A percentile compares a stretch with the other conserved stretches of the same genome.
phyloP scores from a whole-genome alignment of 768 basidiomycete genomes.

The Phanerochaete sordida region DNA sequence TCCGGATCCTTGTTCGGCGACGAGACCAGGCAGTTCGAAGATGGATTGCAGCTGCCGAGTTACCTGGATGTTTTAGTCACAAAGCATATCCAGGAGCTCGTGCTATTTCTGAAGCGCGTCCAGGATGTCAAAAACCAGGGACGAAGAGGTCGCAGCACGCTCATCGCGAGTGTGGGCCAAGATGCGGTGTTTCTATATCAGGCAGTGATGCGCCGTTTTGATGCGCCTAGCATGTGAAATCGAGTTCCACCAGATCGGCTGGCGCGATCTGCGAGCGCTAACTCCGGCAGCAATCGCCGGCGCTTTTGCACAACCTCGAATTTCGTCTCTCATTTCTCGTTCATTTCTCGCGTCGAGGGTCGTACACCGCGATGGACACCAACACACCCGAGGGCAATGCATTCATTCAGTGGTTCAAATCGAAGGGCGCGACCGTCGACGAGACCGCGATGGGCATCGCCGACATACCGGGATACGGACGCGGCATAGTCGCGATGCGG shows the following conservation, averaged over 20 bases:
- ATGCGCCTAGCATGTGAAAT: background rate
- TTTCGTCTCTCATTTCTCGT: background rate
- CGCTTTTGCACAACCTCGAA: background rate
- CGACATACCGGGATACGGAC: conserved; percentile 50
- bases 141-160: background rate
- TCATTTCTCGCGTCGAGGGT: background rate
- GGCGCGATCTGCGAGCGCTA: background rate
- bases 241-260: too few species aligned
- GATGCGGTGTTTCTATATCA: background rate
- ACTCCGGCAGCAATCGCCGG: too few species aligned
- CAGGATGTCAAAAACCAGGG: conserved; percentile 1
- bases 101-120: conserved; percentile 28
- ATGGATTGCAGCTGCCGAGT: conserved; percentile 47
- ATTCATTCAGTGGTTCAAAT: conserved; percentile 60
- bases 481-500: conserved; percentile 69
- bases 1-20: conserved; percentile 52
- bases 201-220: background rate
- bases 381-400: conserved; percentile 10
- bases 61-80: conserved; percentile 43
- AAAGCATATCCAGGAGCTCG: conserved; percentile 44
- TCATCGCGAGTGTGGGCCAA: background rate
- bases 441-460: conserved; percentile 41
- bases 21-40: conserved; percentile 54
- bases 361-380: background rate
- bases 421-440: conserved; percentile 50